Conservation (phyloP, 2,329 filamentous ascomycete species). For the Parascedosporium putredinis region DNA sequence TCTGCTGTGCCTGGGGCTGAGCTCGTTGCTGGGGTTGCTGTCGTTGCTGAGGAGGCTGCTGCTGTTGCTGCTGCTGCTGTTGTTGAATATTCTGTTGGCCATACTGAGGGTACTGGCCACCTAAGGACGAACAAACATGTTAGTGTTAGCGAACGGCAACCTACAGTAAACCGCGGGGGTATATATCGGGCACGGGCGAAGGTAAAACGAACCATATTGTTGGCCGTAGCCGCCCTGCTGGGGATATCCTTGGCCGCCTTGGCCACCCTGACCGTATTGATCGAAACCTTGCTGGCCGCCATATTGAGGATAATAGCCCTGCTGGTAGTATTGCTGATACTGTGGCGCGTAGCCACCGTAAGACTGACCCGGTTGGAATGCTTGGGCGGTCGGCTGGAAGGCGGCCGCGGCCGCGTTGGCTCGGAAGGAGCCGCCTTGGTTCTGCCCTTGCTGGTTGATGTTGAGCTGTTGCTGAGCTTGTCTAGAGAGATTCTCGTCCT, state of each 20-base stretch:
- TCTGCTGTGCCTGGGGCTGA: slow-evolving; percentile 38
- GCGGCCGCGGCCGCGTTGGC: slow-evolving; percentile 51
- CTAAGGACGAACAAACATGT: no score
- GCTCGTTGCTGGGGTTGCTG: slow-evolving; percentile 30
- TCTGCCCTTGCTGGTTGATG: slow-evolving; percentile 39
- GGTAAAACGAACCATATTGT: slow-evolving; percentile 19
- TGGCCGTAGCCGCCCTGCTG: slow-evolving; percentile 40
- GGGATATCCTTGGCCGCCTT: slow-evolving; percentile 37
- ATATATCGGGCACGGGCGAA: not conserved
- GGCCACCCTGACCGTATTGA: slow-evolving; percentile 43
- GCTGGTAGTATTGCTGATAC: slow-evolving; percentile 44
- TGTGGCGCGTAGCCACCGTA: slow-evolving; percentile 50
- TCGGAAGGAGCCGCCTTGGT: slow-evolving; percentile 34
- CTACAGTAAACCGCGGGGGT: no score
- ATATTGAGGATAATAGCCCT: slow-evolving; percentile 51
- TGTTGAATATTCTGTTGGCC: slow-evolving; percentile 38
- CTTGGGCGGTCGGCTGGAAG: slow-evolving; percentile 62
- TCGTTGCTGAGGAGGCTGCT: slow-evolving; percentile 23
- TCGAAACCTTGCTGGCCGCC: slow-evolving; percentile 34
- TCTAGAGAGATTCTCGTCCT: slow-evolving; percentile 68
- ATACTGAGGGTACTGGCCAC: slow-evolving; percentile 37
- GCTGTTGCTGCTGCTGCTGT: slow-evolving; percentile 32
- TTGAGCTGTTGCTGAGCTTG: slow-evolving; percentile 70
- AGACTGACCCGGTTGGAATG: slow-evolving; percentile 63
- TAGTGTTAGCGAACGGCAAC: no score